Base-by-base conservation (phyloP, 441 rosid species). In the Erodium texanum region DNA sequence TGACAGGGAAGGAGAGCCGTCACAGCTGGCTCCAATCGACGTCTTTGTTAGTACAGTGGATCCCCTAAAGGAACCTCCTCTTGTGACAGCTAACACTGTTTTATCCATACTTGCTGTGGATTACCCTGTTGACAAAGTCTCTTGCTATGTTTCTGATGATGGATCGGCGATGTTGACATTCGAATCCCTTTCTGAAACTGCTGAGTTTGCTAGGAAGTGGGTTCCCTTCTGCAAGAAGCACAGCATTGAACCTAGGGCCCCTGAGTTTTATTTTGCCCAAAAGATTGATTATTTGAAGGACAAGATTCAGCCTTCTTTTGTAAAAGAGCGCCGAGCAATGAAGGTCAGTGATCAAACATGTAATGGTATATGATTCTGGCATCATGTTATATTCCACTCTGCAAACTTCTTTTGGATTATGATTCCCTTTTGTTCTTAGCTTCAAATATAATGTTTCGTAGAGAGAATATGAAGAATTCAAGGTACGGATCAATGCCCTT, bases 121-220 rank as follows among this genome's bases (percentile, higher is more conserved):
- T 80, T 93, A 93, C 82, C 99, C 97, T 4, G 89, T 93, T 78
- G 98, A 90, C 83, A 93, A 93, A 86, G 97, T 93, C 70, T 93
- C 98, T 54, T 93, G 98, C 83, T 93, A 93, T 82, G 86, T 93
- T 45, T 93, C 98, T 62, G 98, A 93, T 81, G 99, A 93, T 82
- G 99, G 99, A 79, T 93, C 99, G 63, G 97, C 99, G 68, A 93
- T 91, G 99, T 76, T 93, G 83, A 77, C 96, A 62, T 93, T 93
- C 73, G 99, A 93, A 85, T 82, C 99, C 70, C 82, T 93, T 62
- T 81, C 96, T 15, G 99, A 93, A 82, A 91, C 97, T 77, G 85
- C 99, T 24, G 99, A 93, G 75, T 91, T 93, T 85, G 96, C 99
- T 56, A 87, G 97, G 73, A 91, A 93, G 76, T 93, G 99, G 99